These are phyloP conservation scores for Starmerella etchellsii DNA, from an alignment of 805 yeast species.

Conservation along the genomic window DNA sequence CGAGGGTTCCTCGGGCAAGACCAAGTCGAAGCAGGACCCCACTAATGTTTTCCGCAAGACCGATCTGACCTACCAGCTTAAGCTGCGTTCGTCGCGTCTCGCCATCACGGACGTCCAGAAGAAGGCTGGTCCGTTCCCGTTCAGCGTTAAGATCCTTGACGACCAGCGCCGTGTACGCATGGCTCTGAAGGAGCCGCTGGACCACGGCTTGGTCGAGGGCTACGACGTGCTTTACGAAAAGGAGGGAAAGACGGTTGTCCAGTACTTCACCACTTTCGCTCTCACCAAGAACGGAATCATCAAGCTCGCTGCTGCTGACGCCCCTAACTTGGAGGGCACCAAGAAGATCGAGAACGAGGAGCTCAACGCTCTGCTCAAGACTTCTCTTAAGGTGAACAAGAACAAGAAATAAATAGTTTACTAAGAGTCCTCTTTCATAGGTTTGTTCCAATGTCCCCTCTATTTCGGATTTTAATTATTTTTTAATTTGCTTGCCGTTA, in stretches of 20 bases:
- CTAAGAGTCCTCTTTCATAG: no score
- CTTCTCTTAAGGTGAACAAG: slow-evolving; percentile 37
- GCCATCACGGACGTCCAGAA: slow-evolving; percentile 55
- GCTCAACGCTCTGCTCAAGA: slow-evolving; percentile 34
- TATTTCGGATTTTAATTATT: no score
- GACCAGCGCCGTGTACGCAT: slow-evolving; percentile 61
- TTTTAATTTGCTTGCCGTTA: no score
- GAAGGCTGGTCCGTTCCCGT: slow-evolving; percentile 56
- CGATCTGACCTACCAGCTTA: slow-evolving; percentile 50
- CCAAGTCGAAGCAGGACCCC: slow-evolving; percentile 42
- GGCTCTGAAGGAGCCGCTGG: slow-evolving; percentile 60
- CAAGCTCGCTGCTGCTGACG: slow-evolving; percentile 44
- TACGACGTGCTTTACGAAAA: slow-evolving; percentile 58
- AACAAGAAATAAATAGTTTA: slow-evolving; percentile 34
- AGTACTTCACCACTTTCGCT: slow-evolving; percentile 63
- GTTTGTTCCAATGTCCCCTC: no score
- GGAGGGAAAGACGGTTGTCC: slow-evolving; percentile 54
- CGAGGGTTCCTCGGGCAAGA: slow-evolving; percentile 42
- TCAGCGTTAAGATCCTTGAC: slow-evolving; percentile 48
- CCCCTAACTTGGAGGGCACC: slow-evolving; percentile 39
- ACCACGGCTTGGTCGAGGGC: slow-evolving; percentile 52
- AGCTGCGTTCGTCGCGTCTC: slow-evolving; percentile 56
- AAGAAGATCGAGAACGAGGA: slow-evolving; percentile 40
- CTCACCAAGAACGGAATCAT: slow-evolving; percentile 60
- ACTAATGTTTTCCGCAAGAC: slow-evolving; percentile 64